phyloP scores from a whole-genome alignment of 2,329 filamentous ascomycete genomes.

The Alternaria ventricosa region DNA sequence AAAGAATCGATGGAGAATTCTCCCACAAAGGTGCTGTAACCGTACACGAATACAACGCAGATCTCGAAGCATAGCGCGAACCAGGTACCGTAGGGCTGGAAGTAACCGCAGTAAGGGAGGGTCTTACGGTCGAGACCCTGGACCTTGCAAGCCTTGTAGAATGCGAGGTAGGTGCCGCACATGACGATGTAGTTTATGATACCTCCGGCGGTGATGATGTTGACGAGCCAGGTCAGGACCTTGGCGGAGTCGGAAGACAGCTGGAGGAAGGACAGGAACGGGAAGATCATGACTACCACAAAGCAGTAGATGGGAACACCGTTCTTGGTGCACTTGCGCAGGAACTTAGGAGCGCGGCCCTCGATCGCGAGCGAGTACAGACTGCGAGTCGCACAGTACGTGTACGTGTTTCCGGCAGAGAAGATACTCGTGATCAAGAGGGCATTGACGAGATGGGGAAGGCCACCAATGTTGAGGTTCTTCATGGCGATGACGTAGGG shows the following conservation, averaged over 20 bases:
- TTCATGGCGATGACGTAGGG: conserved; percentile 70
- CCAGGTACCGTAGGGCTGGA: conserved; percentile 61
- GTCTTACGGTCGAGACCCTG: conserved; percentile 59
- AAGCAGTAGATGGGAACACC: conserved; percentile 80
- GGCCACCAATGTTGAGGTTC: conserved; percentile 59
- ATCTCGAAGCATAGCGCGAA: conserved; percentile 57
- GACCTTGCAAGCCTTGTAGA: conserved; percentile 58
- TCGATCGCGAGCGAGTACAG: conserved; percentile 62
- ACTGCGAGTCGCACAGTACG: conserved; percentile 61
- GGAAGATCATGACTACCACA: conserved; percentile 67
- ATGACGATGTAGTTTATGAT: conserved; percentile 57
- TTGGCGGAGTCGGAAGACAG: conserved; percentile 69
- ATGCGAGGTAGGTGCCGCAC: conserved; percentile 64
- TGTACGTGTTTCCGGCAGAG: conserved; percentile 63
- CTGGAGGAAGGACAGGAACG: conserved; percentile 76
- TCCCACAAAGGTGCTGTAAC: conserved; percentile 59
- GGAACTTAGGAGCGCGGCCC: conserved; percentile 60
- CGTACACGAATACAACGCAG: conserved; percentile 60
- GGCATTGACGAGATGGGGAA: conserved; percentile 66
- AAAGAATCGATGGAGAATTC: conserved; percentile 58
- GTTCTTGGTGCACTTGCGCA: conserved; percentile 64
- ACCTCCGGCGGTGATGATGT: conserved; percentile 74
- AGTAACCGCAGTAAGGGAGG: conserved; percentile 55
- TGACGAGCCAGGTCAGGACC: conserved; percentile 76
- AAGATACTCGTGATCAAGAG: conserved; percentile 62